Conservation (phyloP, 352 stramenopile species). For the Globisporangium carolinianum region DNA sequence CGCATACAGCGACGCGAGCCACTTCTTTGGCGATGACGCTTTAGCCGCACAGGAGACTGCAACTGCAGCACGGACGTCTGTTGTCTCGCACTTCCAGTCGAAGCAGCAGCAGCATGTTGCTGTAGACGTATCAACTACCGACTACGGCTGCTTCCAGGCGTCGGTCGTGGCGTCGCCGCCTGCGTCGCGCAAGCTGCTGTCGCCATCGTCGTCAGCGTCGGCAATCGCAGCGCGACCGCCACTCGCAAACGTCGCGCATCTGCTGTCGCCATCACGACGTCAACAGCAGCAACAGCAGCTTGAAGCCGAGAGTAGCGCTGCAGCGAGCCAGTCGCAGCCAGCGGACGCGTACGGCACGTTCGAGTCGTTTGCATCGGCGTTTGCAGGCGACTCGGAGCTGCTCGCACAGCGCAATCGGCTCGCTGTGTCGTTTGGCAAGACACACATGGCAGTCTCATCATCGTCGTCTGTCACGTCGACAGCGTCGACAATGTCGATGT, state of each 20-base stretch:
- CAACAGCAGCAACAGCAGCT: background rate
- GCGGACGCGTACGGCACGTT: slow-evolving; percentile 15
- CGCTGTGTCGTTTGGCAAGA: slow-evolving; percentile 12
- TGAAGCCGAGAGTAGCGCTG: background rate
- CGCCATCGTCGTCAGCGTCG: slow-evolving; percentile 2
- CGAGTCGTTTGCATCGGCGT: slow-evolving; percentile 13
- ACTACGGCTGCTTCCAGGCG: slow-evolving; percentile 5
- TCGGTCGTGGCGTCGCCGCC: background rate
- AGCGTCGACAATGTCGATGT: slow-evolving; percentile 1
- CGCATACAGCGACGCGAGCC: slow-evolving; percentile 2
- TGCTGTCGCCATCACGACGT: slow-evolving; percentile 4
- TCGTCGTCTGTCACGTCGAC: background rate
- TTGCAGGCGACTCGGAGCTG: slow-evolving; percentile 8
- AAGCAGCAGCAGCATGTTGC: slow-evolving; percentile 6
- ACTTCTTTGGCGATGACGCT: slow-evolving; percentile 3
- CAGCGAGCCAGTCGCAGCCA: background rate
- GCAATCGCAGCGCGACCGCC: background rate
- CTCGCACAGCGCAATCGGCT: slow-evolving; percentile 8
- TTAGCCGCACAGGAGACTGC: too few relatives aligned
- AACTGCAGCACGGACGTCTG: background rate
- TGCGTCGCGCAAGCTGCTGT: background rate
- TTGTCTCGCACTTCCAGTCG: background rate
- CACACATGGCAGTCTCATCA: background rate
- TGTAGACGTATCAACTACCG: background rate
- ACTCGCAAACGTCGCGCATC: background rate